A percentile compares a stretch with the other conserved stretches of the same genome.
These are phyloP conservation scores for Orbilia javanica DNA, from an alignment of 2,329 filamentous ascomycete genomes.

Conservation along the genomic window DNA sequence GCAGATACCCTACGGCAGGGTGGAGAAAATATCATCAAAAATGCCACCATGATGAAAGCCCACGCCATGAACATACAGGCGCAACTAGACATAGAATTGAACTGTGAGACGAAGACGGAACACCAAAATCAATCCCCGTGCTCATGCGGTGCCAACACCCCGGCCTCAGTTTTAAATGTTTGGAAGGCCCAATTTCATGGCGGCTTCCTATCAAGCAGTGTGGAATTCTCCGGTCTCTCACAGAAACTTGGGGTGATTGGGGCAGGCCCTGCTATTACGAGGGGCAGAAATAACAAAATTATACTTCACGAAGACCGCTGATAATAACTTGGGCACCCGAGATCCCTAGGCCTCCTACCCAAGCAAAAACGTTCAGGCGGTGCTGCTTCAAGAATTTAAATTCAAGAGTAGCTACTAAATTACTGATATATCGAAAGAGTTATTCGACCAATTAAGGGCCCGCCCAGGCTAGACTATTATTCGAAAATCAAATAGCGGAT, in stretches of 20 bases:
- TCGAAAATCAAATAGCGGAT: no score
- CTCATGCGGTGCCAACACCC: conserved; percentile 22
- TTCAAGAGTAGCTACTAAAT: no score
- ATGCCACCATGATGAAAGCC: conserved; percentile 8
- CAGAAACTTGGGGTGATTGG: neutral
- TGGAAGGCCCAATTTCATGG: conserved; percentile 6
- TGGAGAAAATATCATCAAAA: conserved; percentile 15
- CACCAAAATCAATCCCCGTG: neutral
- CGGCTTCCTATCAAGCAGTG: neutral
- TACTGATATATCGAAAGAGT: no score
- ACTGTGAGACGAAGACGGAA: neutral
- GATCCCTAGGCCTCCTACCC: neutral
- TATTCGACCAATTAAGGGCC: no score
- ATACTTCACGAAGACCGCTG: neutral
- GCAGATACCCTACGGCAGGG: conserved; percentile 4
- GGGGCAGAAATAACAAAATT: neutral
- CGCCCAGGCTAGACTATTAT: no score
- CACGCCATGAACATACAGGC: neutral
- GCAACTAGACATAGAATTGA: conserved; percentile 2
- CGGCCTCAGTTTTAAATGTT: conserved; percentile 6
- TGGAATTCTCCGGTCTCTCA: conserved; percentile 4
- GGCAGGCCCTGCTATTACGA: neutral
- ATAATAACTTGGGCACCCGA: neutral
- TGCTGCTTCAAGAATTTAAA: no score
- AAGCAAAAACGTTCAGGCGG: no score